These are phyloP conservation scores for Aspergillus bridgeri DNA, from an alignment of 495 filamentous ascomycete genomes.

Conservation along the genomic window DNA sequence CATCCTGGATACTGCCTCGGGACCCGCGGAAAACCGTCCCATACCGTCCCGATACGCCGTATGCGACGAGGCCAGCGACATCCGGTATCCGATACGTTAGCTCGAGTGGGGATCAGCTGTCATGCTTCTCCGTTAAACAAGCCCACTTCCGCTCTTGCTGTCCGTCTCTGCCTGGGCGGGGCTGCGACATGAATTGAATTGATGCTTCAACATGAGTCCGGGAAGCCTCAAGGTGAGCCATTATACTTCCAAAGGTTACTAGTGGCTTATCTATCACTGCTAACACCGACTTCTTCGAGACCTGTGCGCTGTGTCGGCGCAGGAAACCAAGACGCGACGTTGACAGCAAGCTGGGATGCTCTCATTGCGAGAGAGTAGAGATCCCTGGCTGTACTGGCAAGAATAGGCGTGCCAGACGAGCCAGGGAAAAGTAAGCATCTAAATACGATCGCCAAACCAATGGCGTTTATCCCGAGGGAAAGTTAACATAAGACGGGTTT, in stretches of 20 bases:
- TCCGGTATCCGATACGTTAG: neutral
- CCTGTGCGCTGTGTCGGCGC: constrained; percentile 9
- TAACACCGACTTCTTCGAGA: neutral
- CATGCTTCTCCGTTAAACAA: too few relatives aligned
- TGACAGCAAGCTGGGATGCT: constrained; percentile 1
- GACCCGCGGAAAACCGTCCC: too few relatives aligned
- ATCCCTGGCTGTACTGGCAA: neutral
- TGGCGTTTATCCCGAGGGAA: neutral
- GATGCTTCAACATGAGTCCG: neutral
- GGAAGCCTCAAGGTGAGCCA: neutral
- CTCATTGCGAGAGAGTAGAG: neutral
- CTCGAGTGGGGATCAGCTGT: too few relatives aligned
- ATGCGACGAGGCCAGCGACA: neutral
- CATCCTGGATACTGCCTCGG: too few relatives aligned
- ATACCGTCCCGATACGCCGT: too few relatives aligned
- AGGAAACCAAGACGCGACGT: constrained; percentile 5
- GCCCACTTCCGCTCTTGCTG: neutral
- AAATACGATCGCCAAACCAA: neutral
- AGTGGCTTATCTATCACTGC: neutral
- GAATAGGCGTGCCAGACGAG: neutral
- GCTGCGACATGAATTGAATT: neutral
- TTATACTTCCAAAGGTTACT: neutral
- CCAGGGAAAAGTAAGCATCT: constrained; percentile 2
- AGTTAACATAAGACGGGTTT: neutral
- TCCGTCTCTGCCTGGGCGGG: too few relatives aligned